Conservation (phyloP, 1,284 basidiomycete genomes). For the Athelia sp. region DNA sequence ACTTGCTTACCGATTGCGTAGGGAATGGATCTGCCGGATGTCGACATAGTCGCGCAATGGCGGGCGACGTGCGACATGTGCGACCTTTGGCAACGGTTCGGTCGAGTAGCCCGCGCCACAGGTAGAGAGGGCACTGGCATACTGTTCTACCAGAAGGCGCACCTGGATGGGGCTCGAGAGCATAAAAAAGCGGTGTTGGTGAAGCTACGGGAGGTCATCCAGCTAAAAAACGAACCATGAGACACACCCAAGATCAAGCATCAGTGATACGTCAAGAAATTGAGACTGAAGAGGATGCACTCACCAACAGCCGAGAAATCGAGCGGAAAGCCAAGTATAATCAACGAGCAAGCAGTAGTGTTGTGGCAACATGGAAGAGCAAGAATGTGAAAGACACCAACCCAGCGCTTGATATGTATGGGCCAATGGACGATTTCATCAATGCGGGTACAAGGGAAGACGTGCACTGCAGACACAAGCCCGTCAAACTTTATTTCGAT, state of each 20-base stretch:
- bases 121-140: background rate
- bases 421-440: conserved; percentile 10
- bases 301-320: too few species aligned
- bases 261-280: too few species aligned
- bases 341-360: background rate
- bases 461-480: too few species aligned
- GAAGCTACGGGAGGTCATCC: background rate
- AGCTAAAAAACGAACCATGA: conserved; percentile 1
- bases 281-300: background rate
- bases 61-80: background rate
- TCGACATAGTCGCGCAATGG: conserved; percentile 6
- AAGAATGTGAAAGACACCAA: background rate
- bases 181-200: too few species aligned
- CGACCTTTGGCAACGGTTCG: conserved; percentile 5
- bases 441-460: conserved; percentile 5
- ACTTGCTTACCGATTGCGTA: background rate
- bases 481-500: too few species aligned
- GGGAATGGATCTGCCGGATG: conserved; percentile 13
- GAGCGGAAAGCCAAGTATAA: background rate
- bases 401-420: conserved; percentile 4
- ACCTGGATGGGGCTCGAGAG: conserved; percentile 4
- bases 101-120: conserved; percentile 4
- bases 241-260: too few species aligned
- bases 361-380: background rate
- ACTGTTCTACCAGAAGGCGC: conserved; percentile 1